Evolutionary conservation across 139 green algal genomes (phyloP).

Genomic region (Tetradesmus lagerheimii): DNA sequence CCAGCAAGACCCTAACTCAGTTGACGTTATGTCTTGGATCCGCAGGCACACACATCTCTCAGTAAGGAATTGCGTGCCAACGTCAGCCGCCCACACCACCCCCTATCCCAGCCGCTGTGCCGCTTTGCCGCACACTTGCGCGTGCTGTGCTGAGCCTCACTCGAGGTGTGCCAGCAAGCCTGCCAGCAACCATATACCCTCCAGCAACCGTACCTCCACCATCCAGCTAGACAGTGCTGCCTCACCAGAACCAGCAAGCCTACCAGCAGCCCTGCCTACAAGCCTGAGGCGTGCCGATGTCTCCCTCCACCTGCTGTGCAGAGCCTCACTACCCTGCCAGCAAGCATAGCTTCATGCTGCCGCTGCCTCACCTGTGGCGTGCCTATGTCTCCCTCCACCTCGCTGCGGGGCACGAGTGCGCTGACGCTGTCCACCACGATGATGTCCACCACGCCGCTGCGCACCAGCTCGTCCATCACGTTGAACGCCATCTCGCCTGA

Average conservation of each 20-base stretch:
- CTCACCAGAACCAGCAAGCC: not conserved
- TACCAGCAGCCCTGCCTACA: not conserved
- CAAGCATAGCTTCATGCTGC: not conserved
- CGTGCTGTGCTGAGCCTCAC: too few relatives aligned
- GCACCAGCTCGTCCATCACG: constrained; percentile 83
- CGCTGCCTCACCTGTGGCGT: constrained; percentile 57
- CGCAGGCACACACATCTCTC: too few relatives aligned
- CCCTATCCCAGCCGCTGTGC: too few relatives aligned
- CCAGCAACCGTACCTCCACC: too few relatives aligned
- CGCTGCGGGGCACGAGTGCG: constrained; percentile 88
- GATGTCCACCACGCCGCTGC: constrained; percentile 80
- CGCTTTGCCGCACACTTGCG: too few relatives aligned
- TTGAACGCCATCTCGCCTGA: constrained; percentile 90
- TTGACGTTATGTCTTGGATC: too few relatives aligned
- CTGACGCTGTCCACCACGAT: constrained; percentile 95
- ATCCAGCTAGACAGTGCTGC: too few relatives aligned
- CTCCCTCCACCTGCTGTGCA: not conserved
- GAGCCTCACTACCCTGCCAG: not conserved
- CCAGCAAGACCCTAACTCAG: too few relatives aligned
- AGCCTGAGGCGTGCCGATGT: not conserved
- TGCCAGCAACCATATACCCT: too few relatives aligned
- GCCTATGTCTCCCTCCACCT: constrained; percentile 96
- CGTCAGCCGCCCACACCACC: too few relatives aligned
- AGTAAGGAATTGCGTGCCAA: too few relatives aligned
- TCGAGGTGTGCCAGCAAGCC: too few relatives aligned